Evolutionary conservation across 2,329 filamentous ascomycete species (phyloP), one percentile per base, ranked within the genome.

Genomic region (Tolypocladium tundrense): DNA sequence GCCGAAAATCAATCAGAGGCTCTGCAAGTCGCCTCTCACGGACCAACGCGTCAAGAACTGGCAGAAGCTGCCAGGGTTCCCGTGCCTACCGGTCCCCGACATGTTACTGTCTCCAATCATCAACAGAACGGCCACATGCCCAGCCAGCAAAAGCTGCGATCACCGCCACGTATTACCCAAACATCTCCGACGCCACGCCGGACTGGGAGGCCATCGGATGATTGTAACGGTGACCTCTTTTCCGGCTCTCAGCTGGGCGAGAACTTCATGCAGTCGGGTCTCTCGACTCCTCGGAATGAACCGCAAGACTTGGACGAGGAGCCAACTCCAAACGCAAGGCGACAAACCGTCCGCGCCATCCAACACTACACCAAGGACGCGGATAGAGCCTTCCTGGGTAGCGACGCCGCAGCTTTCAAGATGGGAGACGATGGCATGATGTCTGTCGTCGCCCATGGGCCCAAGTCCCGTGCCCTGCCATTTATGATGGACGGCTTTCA

Each of bases 201-300:
- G 16, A n/a, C 62, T 58, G 52, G 53, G 42, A 14, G 58, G 54
- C 42, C 58, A 62, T 54, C 37, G 33, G 56, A 61, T 55, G 59
- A 63, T 59, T 59, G 59, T 43, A 61, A 61, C 24, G 58, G 58
- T 19, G 68, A 67, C 11, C 58, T 74, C n/a, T 74, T 75, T 45
- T 68, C 66, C 35, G 72, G 72, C 6, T 75, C 72, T 5, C 71
- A 74, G 58, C 67, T 75, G 6, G 71, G 70, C 14, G 72, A 75
- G 11, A 68, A 67, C 52, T 75, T 75, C 45, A 72, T 75, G 71
- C 67, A 70, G 24, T 75, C 72, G 35, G 69, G 71, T 8, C 61
- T 72, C 5, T 72, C 72, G 13, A 73, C 72, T 16, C 72, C 72
- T 16, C 66, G 65, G 19, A 72, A 70, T 37, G 71, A 72, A 14